These are phyloP conservation scores for Candida ascalaphidarum DNA, from an alignment of 805 yeast genomes.

Conservation along the genomic window DNA sequence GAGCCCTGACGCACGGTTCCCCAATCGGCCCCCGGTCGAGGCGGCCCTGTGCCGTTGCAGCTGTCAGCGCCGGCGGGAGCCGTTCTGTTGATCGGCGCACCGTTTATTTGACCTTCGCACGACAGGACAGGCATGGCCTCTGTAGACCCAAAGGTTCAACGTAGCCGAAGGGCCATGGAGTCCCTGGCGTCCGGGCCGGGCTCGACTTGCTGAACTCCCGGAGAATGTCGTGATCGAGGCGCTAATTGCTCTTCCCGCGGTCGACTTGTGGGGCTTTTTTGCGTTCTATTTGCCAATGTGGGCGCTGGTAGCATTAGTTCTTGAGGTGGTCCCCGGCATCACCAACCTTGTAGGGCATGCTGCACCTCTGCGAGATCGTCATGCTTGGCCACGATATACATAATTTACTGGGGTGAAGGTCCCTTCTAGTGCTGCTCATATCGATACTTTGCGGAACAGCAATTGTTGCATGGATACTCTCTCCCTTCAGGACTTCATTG, in stretches of 20 bases:
- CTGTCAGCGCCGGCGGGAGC: too few relatives aligned
- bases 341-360: constrained; percentile 5
- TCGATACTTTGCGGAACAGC: constrained; percentile 30
- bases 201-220: constrained; percentile 11
- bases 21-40: too few relatives aligned
- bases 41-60: too few relatives aligned
- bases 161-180: too few relatives aligned
- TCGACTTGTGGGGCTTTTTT: constrained; percentile 15
- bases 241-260: constrained; percentile 9
- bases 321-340: constrained; percentile 15
- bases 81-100: too few relatives aligned
- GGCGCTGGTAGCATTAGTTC: constrained; percentile 17
- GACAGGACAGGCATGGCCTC: too few relatives aligned
- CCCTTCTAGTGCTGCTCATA: constrained; percentile 16
- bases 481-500: constrained; percentile 11
- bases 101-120: too few relatives aligned
- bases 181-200: too few relatives aligned
- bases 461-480: constrained; percentile 15
- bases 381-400: constrained; percentile 23
- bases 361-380: constrained; percentile 15
- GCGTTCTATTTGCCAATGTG: constrained; percentile 10
- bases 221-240: constrained; percentile 13
- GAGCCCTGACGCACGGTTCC: too few relatives aligned
- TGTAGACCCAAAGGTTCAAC: too few relatives aligned
- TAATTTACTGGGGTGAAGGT: constrained; percentile 15